Evolutionary conservation across 306 rosid genomes (phyloP).

Genomic region (Hippophae rhamnoides): DNA sequence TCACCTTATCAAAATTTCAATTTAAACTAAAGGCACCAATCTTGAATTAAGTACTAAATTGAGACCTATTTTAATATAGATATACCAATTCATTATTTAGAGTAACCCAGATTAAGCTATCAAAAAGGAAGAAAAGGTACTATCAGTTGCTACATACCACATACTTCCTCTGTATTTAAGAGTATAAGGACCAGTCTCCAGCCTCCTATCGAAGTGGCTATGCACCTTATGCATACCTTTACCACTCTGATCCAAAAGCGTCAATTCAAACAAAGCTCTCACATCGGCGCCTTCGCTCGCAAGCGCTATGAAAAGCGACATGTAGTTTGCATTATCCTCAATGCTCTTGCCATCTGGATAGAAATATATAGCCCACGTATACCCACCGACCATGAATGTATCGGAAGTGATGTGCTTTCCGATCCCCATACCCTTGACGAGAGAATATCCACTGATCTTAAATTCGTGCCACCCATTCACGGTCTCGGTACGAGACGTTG

Average conservation of each 20-base stretch:
- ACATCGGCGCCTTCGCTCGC: constrained; percentile 55
- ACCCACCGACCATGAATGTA: constrained; percentile 46
- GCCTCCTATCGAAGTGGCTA: constrained; percentile 45
- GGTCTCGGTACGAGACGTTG: constrained; percentile 42
- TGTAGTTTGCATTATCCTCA: constrained; percentile 43
- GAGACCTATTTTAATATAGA: no score
- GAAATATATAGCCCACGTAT: constrained; percentile 54
- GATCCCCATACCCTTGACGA: constrained; percentile 48
- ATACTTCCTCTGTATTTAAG: constrained; percentile 61
- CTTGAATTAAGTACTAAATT: no score
- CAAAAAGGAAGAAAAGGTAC: not conserved
- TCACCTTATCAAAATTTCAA: no score
- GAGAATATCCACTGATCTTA: constrained; percentile 44
- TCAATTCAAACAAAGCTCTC: constrained; percentile 47
- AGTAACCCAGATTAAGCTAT: not conserved
- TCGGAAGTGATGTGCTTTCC: constrained; percentile 51
- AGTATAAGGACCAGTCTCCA: constrained; percentile 53
- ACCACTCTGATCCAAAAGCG: constrained; percentile 53
- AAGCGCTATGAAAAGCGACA: constrained; percentile 50
- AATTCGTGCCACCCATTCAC: constrained; percentile 45
- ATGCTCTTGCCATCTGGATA: constrained; percentile 56
- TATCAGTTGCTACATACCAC: constrained; percentile 30
- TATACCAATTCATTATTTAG: no score
- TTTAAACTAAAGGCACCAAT: no score
- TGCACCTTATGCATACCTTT: constrained; percentile 50